Base-by-base conservation (phyloP, 495 filamentous ascomycete species). In the Aspergillus sparsus region DNA sequence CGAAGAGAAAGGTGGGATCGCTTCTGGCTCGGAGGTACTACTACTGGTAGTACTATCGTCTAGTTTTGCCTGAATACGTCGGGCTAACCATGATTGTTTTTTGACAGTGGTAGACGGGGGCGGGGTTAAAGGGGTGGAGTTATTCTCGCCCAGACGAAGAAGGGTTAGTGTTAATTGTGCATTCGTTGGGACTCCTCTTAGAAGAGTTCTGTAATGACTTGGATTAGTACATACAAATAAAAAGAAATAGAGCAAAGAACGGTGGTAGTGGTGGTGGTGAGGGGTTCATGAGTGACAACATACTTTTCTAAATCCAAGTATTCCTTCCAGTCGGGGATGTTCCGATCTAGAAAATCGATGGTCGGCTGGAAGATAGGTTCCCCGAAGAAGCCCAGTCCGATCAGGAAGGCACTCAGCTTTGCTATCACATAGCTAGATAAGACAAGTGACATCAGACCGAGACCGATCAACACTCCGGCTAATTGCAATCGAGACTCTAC, bases 111-210 rank as follows among this genome's bases (percentile, higher is more conserved):
- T 77, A 4, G 73, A 74, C 6, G 91, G 89, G 3, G 90, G 89
- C 6, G 91, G 89, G 2, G 91, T 90, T 1, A 95, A 74, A 0
- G 91, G 91, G 2, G 88, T 85, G 60, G 87, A 85, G 74, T 91
- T 93, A 10, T 83, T 85, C 72, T 95, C 92, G 49, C 91, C 89
- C 44, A 93, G 84, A 18, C 92, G 89, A 11, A 97, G 85, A 10
- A 96, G 82, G 1, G 91, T 94, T 11, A 96, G 71, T 0, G 91
- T 89, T 21, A 96, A 76, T 64, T 95, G 92, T 11, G 90, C 90
- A 70, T 96, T 93, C 4, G 91, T 96, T 0, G 92, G 92, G 41
- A 93, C 83, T 13, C 89, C 89, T 67, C 89, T 90, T 52, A 96
- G 86, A 2, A 95, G 61, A 0, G 65, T 68, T n/a, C 65, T 67